phyloP scores from a whole-genome alignment of 345 rosid genomes.

The Eucalyptus victrix region DNA sequence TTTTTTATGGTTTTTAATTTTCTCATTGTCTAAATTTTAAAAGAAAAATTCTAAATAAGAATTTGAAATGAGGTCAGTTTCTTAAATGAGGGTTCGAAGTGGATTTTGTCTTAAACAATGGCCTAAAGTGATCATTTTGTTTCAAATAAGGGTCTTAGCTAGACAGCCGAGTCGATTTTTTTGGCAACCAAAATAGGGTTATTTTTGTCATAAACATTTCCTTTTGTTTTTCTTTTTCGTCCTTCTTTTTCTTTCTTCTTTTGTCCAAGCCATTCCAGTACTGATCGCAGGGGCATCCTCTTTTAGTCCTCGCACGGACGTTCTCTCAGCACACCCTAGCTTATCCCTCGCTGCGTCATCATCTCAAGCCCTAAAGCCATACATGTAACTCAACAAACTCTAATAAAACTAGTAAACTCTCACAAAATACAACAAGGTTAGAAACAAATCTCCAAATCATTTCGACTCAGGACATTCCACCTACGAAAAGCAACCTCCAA shows the following conservation, averaged over 20 bases:
- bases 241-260: background rate
- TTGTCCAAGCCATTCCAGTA: background rate
- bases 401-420: background rate
- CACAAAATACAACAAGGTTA: background rate
- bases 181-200: background rate
- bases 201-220: background rate
- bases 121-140: too few relatives aligned
- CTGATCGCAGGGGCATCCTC: background rate
- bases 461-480: background rate
- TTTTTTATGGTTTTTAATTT: too few relatives aligned
- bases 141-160: rapidly evolving
- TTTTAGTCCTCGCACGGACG: constrained; percentile 26
- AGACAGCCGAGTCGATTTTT: too few relatives aligned
- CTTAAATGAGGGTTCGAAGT: too few relatives aligned
- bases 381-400: constrained; percentile 46
- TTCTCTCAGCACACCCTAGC: constrained; percentile 48
- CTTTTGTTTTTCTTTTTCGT: too few relatives aligned
- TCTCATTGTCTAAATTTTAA: too few relatives aligned
- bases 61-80: background rate
- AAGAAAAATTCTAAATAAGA: too few relatives aligned
- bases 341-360: constrained; percentile 53
- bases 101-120: rapidly evolving
- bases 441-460: background rate
- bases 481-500: background rate
- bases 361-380: too few relatives aligned